Conservation (phyloP, 2,329 filamentous ascomycete genomes). For the Talaromyces sp. region DNA sequence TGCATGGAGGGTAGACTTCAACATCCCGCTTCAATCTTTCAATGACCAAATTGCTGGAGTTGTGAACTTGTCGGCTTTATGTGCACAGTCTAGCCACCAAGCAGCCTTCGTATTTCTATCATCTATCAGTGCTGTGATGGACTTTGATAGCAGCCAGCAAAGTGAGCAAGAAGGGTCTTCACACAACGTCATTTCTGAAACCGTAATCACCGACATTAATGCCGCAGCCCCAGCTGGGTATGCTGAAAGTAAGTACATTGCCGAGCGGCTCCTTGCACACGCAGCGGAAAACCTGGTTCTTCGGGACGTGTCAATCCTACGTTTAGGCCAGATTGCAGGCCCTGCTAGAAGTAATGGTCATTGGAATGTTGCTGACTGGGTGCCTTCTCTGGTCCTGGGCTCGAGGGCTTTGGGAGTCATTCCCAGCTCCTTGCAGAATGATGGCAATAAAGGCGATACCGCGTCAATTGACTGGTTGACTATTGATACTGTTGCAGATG, state of each 20-base stretch:
- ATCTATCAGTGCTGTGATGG: constrained; percentile 25
- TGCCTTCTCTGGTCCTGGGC: constrained; percentile 42
- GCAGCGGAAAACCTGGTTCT: constrained; percentile 21
- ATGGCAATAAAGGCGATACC: constrained; percentile 20
- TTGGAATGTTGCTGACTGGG: constrained; percentile 45
- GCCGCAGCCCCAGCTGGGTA: constrained; percentile 25
- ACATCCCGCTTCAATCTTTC: constrained; percentile 26
- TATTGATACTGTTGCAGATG: constrained; percentile 39
- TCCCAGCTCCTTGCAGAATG: constrained; percentile 36
- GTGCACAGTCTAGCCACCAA: neutral
- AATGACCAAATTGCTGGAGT: constrained; percentile 24
- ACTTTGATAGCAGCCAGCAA: neutral
- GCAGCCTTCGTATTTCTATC: constrained; percentile 30
- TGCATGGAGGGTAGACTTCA: constrained; percentile 35
- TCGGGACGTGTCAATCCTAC: constrained; percentile 19
- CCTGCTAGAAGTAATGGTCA: constrained; percentile 22
- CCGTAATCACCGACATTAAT: constrained; percentile 16
- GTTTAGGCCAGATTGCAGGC: constrained; percentile 32
- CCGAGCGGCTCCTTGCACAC: constrained; percentile 27
- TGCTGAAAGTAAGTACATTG: constrained; percentile 31
- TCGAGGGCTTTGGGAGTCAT: constrained; percentile 37
- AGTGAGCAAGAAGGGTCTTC: neutral
- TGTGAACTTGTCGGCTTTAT: constrained; percentile 24
- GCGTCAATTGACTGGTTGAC: constrained; percentile 45
- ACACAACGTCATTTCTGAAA: constrained; percentile 19